Evolutionary conservation across 768 basidiomycete genomes (phyloP).

Genomic region (Galerina marginata): DNA sequence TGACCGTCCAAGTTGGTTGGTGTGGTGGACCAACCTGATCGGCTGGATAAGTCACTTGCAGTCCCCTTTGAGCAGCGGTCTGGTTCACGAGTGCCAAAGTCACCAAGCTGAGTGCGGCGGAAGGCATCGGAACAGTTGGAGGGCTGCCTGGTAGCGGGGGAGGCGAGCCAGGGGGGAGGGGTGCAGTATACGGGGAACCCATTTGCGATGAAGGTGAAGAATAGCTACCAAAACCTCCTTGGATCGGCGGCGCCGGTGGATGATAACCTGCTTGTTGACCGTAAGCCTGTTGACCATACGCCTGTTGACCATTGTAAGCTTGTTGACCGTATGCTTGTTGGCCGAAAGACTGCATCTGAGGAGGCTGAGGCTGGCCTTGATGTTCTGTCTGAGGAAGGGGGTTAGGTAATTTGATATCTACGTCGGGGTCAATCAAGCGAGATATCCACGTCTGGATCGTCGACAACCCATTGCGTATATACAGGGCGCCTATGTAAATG

Average conservation of each 20-base stretch:
- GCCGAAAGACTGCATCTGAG: slow-evolving; percentile 1
- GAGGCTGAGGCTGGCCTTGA: neutral
- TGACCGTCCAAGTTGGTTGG: slow-evolving; percentile 61
- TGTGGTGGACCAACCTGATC: slow-evolving; percentile 56
- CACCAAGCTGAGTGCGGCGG: slow-evolving; percentile 33
- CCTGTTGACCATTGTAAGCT: neutral
- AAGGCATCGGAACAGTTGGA: slow-evolving; percentile 5
- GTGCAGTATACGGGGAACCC: slow-evolving; percentile 22
- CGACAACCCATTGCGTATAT: slow-evolving; percentile 56
- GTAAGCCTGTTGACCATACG: slow-evolving; percentile 2
- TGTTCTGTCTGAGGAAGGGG: slow-evolving; percentile 5
- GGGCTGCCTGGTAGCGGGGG: slow-evolving; percentile 15
- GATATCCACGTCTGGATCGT: slow-evolving; percentile 64
- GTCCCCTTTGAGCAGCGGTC: slow-evolving; percentile 53
- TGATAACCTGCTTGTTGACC: slow-evolving; percentile 2
- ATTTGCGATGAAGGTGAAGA: slow-evolving; percentile 13
- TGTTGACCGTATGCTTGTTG: slow-evolving; percentile 7
- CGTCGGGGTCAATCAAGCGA: slow-evolving; percentile 55
- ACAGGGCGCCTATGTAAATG: slow-evolving; percentile 72
- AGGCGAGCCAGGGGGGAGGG: slow-evolving; percentile 40
- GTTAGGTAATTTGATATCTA: slow-evolving; percentile 24
- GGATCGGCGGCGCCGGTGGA: slow-evolving; percentile 3
- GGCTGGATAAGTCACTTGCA: slow-evolving; percentile 51
- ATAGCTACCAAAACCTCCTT: slow-evolving; percentile 16
- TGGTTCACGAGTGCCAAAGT: slow-evolving; percentile 58